Percentiles rank a stretch among this genome's conserved stretches.
These are phyloP conservation scores for Fusarium sp. DNA, from an alignment of 2,329 filamentous ascomycete genomes.

Conservation along the genomic window DNA sequence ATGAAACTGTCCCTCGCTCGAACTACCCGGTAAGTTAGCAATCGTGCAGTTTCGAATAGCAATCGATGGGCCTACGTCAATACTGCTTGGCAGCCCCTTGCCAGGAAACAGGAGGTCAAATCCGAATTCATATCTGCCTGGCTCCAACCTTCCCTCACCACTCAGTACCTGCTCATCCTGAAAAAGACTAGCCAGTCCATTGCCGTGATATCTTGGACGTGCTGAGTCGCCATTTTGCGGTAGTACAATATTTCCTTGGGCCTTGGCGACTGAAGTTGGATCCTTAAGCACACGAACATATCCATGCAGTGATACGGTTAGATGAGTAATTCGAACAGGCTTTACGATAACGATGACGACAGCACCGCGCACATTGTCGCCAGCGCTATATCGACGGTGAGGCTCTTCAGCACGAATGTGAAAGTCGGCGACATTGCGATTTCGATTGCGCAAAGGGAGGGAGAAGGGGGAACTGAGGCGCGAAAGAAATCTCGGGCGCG, in stretches of 20 bases:
- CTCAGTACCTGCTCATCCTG: constrained; percentile 85
- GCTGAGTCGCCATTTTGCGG: constrained; percentile 55
- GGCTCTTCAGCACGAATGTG: constrained; percentile 82
- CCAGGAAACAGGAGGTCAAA: constrained; percentile 79
- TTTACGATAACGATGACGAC: constrained; percentile 81
- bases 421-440: constrained; percentile 80
- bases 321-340: constrained; percentile 81
- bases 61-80: constrained; percentile 77
- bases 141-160: constrained; percentile 80
- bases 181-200: constrained; percentile 84
- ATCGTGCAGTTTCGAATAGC: constrained; percentile 1
- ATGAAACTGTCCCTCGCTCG: constrained; percentile 92
- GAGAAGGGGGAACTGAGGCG: constrained; percentile 65
- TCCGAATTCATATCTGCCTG: constrained; percentile 83
- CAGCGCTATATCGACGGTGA: constrained; percentile 80
- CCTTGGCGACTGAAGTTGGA: constrained; percentile 68
- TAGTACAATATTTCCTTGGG: constrained; percentile 60
- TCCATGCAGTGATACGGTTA: constrained; percentile 82
- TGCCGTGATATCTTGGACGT: constrained; percentile 74
- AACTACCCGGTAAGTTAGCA: constrained; percentile 70
- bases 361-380: constrained; percentile 79
- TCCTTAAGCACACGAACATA: constrained; percentile 85
- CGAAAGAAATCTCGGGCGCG: constrained; percentile 61
- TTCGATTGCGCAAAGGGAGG: constrained; percentile 64
- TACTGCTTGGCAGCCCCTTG: constrained; percentile 85